These are phyloP conservation scores for Microbotryum silenes-acaulis DNA, from an alignment of 1,284 basidiomycete species.

Conservation along the genomic window DNA sequence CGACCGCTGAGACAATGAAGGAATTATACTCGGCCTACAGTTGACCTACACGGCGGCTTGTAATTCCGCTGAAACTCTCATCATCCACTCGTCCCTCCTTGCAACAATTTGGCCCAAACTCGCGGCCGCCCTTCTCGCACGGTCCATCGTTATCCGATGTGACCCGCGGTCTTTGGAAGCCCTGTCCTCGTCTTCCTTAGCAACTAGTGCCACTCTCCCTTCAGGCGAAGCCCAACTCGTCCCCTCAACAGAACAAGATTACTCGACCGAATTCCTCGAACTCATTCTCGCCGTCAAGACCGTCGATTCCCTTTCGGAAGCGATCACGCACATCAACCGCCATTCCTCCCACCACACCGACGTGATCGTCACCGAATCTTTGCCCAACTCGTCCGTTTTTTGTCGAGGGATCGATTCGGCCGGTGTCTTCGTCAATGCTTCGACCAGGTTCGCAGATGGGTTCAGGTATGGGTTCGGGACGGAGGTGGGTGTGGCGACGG, in stretches of 20 bases:
- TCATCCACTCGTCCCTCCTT: conserved; percentile 69
- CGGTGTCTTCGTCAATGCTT: conserved; percentile 89
- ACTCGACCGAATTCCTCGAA: conserved; percentile 78
- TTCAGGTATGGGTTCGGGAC: conserved; percentile 96
- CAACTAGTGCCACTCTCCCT: conserved; percentile 35
- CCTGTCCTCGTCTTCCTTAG: conserved; percentile 37
- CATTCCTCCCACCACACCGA: conserved; percentile 96
- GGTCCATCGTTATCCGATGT: conserved; percentile 69
- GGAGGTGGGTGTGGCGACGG: conserved; percentile 95
- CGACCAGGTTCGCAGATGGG: conserved; percentile 92
- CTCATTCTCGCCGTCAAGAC: conserved; percentile 72
- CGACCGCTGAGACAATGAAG: too few relatives aligned
- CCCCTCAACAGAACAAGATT: conserved; percentile 50
- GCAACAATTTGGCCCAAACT: conserved; percentile 69
- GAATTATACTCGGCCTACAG: conserved; percentile 44
- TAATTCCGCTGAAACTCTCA: conserved; percentile 83
- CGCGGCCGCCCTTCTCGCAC: conserved; percentile 60
- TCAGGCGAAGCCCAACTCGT: conserved; percentile 33
- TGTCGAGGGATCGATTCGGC: conserved; percentile 82
- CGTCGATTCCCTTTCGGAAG: conserved; percentile 60
- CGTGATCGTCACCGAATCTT: conserved; percentile 77
- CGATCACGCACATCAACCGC: conserved; percentile 82
- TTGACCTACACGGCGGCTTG: conserved; percentile 93
- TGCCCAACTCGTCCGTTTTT: conserved; percentile 60
- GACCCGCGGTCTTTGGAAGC: conserved; percentile 58